Conservation (phyloP, 2,329 filamentous ascomycete genomes). For the Lasiodiplodia sp. region DNA sequence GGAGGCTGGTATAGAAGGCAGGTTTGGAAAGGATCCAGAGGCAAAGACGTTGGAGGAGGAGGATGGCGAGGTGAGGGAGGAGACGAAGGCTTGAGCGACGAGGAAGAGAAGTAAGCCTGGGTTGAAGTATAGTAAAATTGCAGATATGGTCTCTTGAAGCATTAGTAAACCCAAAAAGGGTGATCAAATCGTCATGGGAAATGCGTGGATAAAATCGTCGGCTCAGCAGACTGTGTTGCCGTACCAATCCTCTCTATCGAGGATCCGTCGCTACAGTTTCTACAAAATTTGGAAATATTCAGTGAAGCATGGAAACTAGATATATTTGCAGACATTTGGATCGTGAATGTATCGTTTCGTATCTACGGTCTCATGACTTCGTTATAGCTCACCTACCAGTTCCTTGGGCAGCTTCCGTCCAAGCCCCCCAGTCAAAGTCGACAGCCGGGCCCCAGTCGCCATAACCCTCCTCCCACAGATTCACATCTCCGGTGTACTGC, state of each 20-base stretch:
- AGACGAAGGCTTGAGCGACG: neutral
- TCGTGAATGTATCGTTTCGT: neutral
- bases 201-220: too few species aligned
- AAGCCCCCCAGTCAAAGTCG: conserved; percentile 49
- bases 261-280: neutral
- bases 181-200: too few species aligned
- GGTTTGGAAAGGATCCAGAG: conserved; percentile 9
- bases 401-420: conserved; percentile 23
- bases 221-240: too few species aligned
- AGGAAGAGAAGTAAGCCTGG: neutral
- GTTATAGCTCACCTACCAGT: neutral
- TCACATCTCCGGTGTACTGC: conserved; percentile 44
- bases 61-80: neutral
- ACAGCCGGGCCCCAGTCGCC: conserved; percentile 51
- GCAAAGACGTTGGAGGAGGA: neutral
- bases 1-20: conserved; percentile 11
- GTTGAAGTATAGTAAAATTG: too few species aligned
- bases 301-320: too few species aligned
- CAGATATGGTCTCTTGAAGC: neutral
- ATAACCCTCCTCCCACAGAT: conserved; percentile 52
- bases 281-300: neutral
- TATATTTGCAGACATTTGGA: neutral
- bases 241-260: too few species aligned
- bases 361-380: neutral
- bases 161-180: too few species aligned